A percentile compares a stretch with the other conserved stretches of the same genome.
These are phyloP conservation scores for Aureobasidium musti DNA, from an alignment of 2,329 filamentous ascomycete genomes.

Conservation along the genomic window DNA sequence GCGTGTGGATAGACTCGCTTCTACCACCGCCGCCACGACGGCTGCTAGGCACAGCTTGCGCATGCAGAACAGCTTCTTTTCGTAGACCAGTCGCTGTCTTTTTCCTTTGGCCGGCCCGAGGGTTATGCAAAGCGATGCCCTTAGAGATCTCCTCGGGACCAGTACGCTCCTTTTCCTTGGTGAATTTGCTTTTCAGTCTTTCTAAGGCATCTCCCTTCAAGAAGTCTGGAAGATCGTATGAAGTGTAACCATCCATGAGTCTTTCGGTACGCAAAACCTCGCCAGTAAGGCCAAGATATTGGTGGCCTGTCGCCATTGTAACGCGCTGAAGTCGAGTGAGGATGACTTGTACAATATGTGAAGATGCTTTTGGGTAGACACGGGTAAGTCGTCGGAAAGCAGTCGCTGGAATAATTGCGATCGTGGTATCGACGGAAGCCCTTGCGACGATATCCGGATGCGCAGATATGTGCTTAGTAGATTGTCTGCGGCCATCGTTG, in stretches of 20 bases:
- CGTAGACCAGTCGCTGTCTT: slow-evolving; percentile 73
- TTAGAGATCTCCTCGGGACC: slow-evolving; percentile 81
- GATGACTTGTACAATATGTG: slow-evolving; percentile 97
- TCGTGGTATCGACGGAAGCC: slow-evolving; percentile 93
- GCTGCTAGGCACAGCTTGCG: slow-evolving; percentile 50
- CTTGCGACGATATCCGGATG: slow-evolving; percentile 97
- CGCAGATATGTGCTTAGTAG: slow-evolving; percentile 66
- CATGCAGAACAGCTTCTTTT: slow-evolving; percentile 76
- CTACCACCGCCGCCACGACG: slow-evolving; percentile 23
- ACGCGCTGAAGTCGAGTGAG: slow-evolving; percentile 91
- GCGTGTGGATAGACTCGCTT: slow-evolving; percentile 24
- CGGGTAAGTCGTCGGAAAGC: slow-evolving; percentile 90
- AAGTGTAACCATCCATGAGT: slow-evolving; percentile 90
- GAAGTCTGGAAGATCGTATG: slow-evolving; percentile 87
- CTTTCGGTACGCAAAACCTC: slow-evolving; percentile 93
- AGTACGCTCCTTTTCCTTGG: slow-evolving; percentile 72
- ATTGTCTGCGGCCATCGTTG: slow-evolving; percentile 4
- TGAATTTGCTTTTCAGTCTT: slow-evolving; percentile 88
- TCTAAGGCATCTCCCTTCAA: slow-evolving; percentile 80
- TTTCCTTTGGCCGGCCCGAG: slow-evolving; percentile 63
- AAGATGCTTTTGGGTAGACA: slow-evolving; percentile 92
- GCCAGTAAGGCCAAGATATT: slow-evolving; percentile 86
- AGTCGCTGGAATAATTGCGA: slow-evolving; percentile 95
- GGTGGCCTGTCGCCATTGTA: slow-evolving; percentile 90
- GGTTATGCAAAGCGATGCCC: slow-evolving; percentile 93